phyloP scores from a whole-genome alignment of 345 rosid species.

The Eucalyptus tenuipes region DNA sequence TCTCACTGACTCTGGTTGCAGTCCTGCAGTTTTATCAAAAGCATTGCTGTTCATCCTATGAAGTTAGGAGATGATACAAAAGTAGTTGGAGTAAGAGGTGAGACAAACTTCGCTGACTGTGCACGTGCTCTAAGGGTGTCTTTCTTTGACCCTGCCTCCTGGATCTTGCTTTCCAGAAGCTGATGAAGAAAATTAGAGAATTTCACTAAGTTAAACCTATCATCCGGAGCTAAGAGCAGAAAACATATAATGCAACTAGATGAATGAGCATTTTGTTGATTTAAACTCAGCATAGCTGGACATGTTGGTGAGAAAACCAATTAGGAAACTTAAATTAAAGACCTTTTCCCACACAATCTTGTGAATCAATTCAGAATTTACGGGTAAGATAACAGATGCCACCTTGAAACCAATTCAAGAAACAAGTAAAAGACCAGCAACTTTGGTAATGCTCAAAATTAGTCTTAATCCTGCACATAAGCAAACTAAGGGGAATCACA shows the following conservation, averaged over 20 bases:
- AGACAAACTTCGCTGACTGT: slow-evolving; percentile 34
- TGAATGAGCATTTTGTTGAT: neutral
- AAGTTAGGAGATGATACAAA: neutral
- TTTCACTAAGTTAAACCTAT: neutral
- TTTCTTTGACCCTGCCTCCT: slow-evolving; percentile 50
- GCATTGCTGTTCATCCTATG: neutral
- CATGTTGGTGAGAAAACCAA: neutral
- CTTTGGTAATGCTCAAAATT: neutral
- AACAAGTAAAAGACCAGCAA: neutral
- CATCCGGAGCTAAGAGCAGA: neutral
- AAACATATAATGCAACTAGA: neutral
- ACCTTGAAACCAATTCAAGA: neutral
- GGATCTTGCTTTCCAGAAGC: slow-evolving; percentile 52
- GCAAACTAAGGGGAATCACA: neutral
- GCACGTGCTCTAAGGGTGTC: slow-evolving; percentile 49
- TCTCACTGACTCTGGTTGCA: slow-evolving; percentile 69
- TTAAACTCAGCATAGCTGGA: neutral
- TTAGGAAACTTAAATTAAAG: neutral
- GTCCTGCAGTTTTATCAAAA: slow-evolving; percentile 29
- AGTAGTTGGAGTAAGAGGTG: neutral
- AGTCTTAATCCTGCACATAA: neutral
- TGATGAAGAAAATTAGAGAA: neutral
- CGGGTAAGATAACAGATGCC: neutral
- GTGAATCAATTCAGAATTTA: neutral
- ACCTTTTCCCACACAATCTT: neutral